A percentile compares a stretch with the other conserved stretches of the same genome.
Evolutionary conservation across 2,329 filamentous ascomycete species (phyloP).

Genomic region (Pseudopyrenochaeta lycopersici): DNA sequence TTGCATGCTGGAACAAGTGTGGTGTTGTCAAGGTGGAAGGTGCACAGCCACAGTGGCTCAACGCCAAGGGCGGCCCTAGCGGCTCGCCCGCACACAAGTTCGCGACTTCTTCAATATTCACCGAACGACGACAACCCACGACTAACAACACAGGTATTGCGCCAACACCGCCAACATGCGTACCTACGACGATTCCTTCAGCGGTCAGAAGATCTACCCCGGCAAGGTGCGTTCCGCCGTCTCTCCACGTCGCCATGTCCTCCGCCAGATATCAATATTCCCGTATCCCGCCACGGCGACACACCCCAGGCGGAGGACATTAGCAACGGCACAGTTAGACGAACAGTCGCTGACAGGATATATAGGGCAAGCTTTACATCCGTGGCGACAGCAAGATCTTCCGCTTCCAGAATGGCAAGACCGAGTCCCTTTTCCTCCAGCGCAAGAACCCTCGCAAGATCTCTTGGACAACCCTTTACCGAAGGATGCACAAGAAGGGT

Average conservation of each 20-base stretch:
- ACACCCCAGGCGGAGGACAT: constrained; percentile 23
- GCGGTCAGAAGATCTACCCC: constrained; percentile 80
- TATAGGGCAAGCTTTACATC: constrained; percentile 98
- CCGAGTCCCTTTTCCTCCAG: constrained; percentile 99
- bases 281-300: constrained; percentile 22
- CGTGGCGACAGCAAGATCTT: constrained; percentile 99
- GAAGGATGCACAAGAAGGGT: constrained; percentile 99
- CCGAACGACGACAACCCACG: constrained; percentile 44
- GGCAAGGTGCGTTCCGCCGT: constrained; percentile 70
- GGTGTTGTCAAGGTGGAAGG: neutral
- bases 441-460: constrained; percentile 99
- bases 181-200: constrained; percentile 83
- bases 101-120: constrained; percentile 36
- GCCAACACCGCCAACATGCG: constrained; percentile 69
- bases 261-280: constrained; percentile 34
- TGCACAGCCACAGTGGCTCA: constrained; percentile 12
- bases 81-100: constrained; percentile 25
- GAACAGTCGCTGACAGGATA: constrained; percentile 40
- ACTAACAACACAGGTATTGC: constrained; percentile 51
- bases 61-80: constrained; percentile 22
- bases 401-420: constrained; percentile 99
- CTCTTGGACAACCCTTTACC: constrained; percentile 97
- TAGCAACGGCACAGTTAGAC: constrained; percentile 10
- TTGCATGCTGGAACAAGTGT: neutral
- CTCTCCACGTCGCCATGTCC: constrained; percentile 11